Conservation (phyloP, 129 eudicot genomes). For the Escallonia herrerae region DNA sequence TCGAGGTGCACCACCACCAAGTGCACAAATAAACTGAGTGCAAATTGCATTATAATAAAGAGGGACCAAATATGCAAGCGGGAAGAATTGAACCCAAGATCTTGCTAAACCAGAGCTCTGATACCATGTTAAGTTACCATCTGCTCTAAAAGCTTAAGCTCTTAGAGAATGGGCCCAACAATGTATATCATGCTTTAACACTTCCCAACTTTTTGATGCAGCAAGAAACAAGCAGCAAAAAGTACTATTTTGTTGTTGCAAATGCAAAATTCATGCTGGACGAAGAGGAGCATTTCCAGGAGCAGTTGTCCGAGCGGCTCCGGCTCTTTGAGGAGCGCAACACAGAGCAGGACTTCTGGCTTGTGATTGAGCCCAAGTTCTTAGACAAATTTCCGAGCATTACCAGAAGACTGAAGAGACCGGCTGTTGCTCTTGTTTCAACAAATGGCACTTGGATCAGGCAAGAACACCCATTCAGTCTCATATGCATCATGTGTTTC, state of each 20-base stretch:
- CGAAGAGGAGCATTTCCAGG: conserved; percentile 95
- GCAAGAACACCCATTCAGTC: conserved; percentile 29
- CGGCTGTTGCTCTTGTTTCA: conserved; percentile 94
- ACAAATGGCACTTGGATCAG: conserved; percentile 97
- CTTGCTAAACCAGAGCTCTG: no score
- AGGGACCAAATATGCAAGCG: no score
- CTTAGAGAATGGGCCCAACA: no score
- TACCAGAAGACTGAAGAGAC: conserved; percentile 79
- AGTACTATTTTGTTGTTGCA: conserved; percentile 83
- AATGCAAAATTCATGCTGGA: conserved; percentile 98
- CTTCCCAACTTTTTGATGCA: conserved; percentile 10
- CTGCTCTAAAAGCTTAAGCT: no score
- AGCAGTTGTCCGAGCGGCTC: conserved; percentile 66
- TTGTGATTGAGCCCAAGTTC: conserved; percentile 93
- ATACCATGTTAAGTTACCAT: no score
- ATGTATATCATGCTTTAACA: no score
- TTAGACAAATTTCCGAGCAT: conserved; percentile 83
- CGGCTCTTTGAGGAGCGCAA: conserved; percentile 61
- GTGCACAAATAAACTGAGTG: no score
- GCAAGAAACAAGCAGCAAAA: conserved; percentile 40
- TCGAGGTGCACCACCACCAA: no score
- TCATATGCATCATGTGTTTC: background rate
- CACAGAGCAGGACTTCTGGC: conserved; percentile 93
- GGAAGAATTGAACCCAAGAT: no score
- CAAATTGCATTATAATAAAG: no score